Conservation (phyloP, 768 basidiomycete species). For the Rhodotorula sphaerocarpa region DNA sequence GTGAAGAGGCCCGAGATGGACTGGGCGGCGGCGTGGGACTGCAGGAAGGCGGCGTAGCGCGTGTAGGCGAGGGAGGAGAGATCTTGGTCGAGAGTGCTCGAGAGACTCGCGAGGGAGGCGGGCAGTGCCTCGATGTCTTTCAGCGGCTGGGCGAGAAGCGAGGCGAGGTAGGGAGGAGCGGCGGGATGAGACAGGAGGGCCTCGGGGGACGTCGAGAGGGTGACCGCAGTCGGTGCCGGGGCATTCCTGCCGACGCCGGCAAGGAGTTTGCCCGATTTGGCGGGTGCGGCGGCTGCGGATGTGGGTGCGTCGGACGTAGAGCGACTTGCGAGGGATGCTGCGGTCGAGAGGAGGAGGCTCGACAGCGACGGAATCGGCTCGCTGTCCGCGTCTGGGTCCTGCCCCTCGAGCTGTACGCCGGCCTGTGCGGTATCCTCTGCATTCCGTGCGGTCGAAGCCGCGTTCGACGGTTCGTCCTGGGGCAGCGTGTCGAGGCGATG, state of each 20-base stretch:
- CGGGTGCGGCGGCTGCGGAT: background rate
- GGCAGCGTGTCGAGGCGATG: background rate
- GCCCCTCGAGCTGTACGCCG: too few relatives aligned
- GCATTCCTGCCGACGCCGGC: background rate
- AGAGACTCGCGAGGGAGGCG: conserved; percentile 11
- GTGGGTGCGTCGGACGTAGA: background rate
- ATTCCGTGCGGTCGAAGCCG: too few relatives aligned
- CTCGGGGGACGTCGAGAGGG: background rate
- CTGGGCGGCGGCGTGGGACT: conserved; percentile 25
- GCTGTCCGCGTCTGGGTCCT: background rate
- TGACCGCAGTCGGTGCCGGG: background rate
- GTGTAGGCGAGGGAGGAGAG: conserved; percentile 37
- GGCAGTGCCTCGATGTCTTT: conserved; percentile 20
- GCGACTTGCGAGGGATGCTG: conserved; percentile 20
- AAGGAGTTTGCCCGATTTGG: background rate
- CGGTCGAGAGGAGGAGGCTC: conserved; percentile 26
- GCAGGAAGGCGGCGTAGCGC: conserved; percentile 35
- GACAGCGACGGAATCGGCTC: conserved; percentile 25
- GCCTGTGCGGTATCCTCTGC: too few relatives aligned
- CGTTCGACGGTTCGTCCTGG: too few relatives aligned
- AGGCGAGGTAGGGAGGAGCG: conserved; percentile 16
- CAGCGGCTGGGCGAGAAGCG: conserved; percentile 23
- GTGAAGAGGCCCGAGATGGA: conserved; percentile 28
- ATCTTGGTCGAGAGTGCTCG: conserved; percentile 35
- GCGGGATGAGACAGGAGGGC: background rate